Evolutionary conservation across 2,329 filamentous ascomycete genomes (phyloP), one percentile per base, ranked within the genome.

Genomic region (Phialophora macrospora): DNA sequence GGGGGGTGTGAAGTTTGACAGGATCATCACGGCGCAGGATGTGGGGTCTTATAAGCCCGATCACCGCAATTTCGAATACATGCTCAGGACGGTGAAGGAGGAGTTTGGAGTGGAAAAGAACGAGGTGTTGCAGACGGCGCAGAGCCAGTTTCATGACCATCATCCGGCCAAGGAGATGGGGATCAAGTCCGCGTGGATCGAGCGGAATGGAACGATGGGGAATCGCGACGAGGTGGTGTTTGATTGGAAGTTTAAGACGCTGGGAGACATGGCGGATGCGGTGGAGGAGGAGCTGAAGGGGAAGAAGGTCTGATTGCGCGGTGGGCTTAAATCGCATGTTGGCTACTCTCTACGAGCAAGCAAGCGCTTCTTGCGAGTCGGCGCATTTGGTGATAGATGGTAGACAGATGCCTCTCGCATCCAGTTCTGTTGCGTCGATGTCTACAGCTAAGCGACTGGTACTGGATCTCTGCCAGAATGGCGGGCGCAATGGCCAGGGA

Each of bases 21-120:
- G 83, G 7, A 80, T 90, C 22, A 86, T 89, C 75, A 91, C 88
- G 1, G 90, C 90, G 1, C 81, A 92, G 76, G 84, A 89, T 49
- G 86, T 92, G 57, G 89, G 90, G 0, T 82, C 80, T 4, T 93
- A 92, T 75, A 93, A 92, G 79, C 90, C 90, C 0, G 78, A 84
- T 68, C 74, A 77, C 32, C 74, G 74, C 26, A 92, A 91, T 72
- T 93, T 92, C 70, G 79, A 84, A 61, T 89, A 89, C 72, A 78
- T 92, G 76, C 78, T 91, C 17, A 78, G 83, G 28, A 24, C 46
- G 17, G 82, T 85, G 14, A 77, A 83, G 73, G 72, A 75, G 5
- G 56, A 59, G 12, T 83, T 90, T 64, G 87, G 84, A 0, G 74
- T 90, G 0, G 80, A 82, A 26, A 85, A 84, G 70, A 77, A 78